Evolutionary conservation across 495 filamentous ascomycete species (phyloP).

Genomic region (Trichoderma asperelloides): DNA sequence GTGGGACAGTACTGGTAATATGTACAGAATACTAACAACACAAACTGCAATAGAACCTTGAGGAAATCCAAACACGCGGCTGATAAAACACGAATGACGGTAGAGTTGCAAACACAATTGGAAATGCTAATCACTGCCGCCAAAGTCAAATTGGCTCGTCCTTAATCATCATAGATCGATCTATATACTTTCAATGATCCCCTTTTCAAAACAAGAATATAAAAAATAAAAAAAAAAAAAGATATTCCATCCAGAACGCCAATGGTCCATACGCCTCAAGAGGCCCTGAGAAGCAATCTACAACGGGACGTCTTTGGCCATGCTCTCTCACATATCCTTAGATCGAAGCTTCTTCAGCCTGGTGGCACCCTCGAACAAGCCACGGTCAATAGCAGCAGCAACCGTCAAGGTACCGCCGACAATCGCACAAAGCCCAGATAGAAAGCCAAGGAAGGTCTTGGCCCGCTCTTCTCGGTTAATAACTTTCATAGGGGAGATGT

Average conservation of each 20-base stretch:
- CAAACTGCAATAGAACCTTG: background rate
- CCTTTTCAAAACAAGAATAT: background rate
- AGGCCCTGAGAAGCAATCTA: background rate
- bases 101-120: background rate
- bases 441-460: slow-evolving; percentile 81
- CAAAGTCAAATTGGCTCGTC: background rate
- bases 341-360: slow-evolving; percentile 78
- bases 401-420: slow-evolving; percentile 94
- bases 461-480: slow-evolving; percentile 87
- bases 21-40: background rate
- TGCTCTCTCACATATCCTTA: slow-evolving; percentile 34
- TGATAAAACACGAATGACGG: background rate
- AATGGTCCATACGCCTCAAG: background rate
- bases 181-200: background rate
- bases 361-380: slow-evolving; percentile 78
- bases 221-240: background rate
- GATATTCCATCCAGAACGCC: background rate
- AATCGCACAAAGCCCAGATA: slow-evolving; percentile 89
- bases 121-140: background rate
- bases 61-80: background rate
- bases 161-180: no score
- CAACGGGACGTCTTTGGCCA: background rate
- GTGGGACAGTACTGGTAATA: no score
- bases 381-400: slow-evolving; percentile 85
- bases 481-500: slow-evolving; percentile 99